Conservation (phyloP, 148 eudicot genomes). For the Cornus kousa region DNA sequence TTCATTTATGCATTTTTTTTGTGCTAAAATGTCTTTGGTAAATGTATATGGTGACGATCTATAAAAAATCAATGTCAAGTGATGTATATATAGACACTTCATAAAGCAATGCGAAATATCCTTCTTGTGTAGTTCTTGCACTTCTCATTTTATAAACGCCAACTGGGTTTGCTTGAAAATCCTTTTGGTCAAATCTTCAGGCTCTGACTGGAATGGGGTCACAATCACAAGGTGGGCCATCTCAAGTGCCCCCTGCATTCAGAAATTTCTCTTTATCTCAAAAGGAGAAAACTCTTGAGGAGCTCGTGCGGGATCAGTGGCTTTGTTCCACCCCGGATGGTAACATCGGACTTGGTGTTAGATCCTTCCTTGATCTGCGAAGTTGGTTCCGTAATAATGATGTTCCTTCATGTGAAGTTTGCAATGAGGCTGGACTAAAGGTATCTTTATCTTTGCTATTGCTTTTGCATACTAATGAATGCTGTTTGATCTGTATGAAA, state of each 20-base stretch:
- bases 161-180: conserved; percentile 9
- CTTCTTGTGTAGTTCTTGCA: neutral
- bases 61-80: no score
- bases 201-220: conserved; percentile 45
- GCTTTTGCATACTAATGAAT: conserved; percentile 2
- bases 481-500: neutral
- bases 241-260: conserved; percentile 62
- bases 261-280: conserved; percentile 83
- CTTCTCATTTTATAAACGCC: neutral
- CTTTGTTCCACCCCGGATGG: conserved; percentile 59
- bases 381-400: conserved; percentile 89
- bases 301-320: conserved; percentile 78
- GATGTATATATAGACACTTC: neutral
- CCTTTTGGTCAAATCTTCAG: conserved; percentile 35
- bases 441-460: conserved; percentile 25
- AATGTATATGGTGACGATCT: no score
- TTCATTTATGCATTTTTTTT: no score
- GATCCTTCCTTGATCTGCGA: conserved; percentile 95
- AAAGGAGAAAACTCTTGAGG: conserved; percentile 83
- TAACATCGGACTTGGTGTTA: conserved; percentile 74
- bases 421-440: conserved; percentile 97
- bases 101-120: neutral
- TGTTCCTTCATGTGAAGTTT: conserved; percentile 76
- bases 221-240: conserved; percentile 39
- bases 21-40: no score